phyloP scores from a whole-genome alignment of 331 rosid species.

The Quercus tomentella region DNA sequence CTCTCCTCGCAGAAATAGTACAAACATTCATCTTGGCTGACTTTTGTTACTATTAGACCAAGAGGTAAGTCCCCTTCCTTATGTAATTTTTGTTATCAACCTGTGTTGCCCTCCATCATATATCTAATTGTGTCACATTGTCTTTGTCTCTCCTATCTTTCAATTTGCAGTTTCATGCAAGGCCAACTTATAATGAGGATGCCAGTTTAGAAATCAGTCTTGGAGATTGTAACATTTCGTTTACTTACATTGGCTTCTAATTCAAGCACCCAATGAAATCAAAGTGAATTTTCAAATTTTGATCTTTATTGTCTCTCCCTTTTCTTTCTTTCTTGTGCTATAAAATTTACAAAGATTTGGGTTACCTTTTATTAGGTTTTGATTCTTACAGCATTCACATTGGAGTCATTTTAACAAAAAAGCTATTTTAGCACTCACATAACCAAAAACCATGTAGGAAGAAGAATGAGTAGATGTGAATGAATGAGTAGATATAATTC shows the following conservation, averaged over 20 bases:
- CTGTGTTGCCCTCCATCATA: not conserved
- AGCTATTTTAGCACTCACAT: too few relatives aligned
- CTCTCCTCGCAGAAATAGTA: constrained; percentile 51
- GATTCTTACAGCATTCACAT: too few relatives aligned
- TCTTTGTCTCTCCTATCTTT: too few relatives aligned
- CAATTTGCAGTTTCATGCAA: constrained; percentile 46
- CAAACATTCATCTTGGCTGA: constrained; percentile 77
- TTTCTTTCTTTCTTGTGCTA: not conserved
- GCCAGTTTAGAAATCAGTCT: constrained; percentile 43
- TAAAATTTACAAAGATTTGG: not conserved
- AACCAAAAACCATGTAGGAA: too few relatives aligned
- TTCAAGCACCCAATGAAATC: not conserved
- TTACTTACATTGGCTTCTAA: not conserved
- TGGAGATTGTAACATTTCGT: not conserved
- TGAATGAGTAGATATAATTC: too few relatives aligned
- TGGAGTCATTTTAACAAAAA: too few relatives aligned
- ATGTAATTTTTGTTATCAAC: too few relatives aligned
- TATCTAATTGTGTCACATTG: not conserved
- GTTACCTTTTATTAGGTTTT: too few relatives aligned
- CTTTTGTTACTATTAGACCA: constrained; percentile 73
- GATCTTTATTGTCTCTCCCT: not conserved
- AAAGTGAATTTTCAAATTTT: not conserved
- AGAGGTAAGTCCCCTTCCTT: constrained; percentile 36
- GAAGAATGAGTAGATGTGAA: too few relatives aligned
- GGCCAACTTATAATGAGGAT: constrained; percentile 67